Evolutionary conservation across 345 rosid genomes (phyloP).

Genomic region (Euphorbia lathyris): DNA sequence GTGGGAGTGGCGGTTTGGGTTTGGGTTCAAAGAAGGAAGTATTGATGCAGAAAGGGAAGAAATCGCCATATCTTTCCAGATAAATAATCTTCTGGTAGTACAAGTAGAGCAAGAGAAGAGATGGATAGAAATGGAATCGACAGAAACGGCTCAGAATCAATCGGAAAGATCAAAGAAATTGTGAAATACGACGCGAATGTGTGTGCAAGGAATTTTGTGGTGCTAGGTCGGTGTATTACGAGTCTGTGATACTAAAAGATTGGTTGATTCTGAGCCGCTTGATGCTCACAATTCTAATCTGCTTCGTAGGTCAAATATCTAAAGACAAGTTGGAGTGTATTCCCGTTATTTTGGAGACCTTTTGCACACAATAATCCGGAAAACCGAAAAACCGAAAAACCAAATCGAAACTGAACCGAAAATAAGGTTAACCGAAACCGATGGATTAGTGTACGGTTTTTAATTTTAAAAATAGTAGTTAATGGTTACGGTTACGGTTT

Average conservation of each 20-base stretch:
- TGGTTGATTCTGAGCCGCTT: background rate
- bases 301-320: background rate
- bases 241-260: background rate
- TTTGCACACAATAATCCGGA: no score
- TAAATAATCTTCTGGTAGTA: background rate
- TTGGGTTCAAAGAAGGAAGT: constrained; percentile 19
- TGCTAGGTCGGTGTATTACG: background rate
- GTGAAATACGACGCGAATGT: constrained; percentile 10
- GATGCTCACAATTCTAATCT: constrained; percentile 1
- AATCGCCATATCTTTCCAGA: constrained; percentile 44
- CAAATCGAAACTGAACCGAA: no score
- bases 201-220: background rate
- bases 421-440: no score
- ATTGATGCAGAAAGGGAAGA: constrained; percentile 37
- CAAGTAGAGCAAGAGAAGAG: background rate
- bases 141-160: background rate
- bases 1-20: constrained; percentile 11
- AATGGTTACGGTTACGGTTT: no score
- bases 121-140: background rate
- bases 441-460: no score
- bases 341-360: background rate
- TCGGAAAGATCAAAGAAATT: background rate
- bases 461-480: no score
- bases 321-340: background rate
- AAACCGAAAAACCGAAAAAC: no score